These are phyloP conservation scores for Euphorbia tirucalli DNA, from an alignment of 345 rosid genomes.

Conservation along the genomic window DNA sequence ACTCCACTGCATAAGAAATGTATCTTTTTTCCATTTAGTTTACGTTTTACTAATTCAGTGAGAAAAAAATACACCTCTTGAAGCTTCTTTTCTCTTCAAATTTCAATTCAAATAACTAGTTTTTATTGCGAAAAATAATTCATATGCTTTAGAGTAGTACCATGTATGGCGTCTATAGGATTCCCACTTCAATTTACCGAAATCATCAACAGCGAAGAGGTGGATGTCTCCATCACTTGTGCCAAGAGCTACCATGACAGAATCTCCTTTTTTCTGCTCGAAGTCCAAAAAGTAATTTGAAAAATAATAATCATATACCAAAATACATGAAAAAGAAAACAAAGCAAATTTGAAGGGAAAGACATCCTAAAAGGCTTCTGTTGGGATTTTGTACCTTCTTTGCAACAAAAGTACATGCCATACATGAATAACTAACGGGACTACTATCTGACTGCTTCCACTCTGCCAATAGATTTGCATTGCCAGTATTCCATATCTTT, in stretches of 20 bases:
- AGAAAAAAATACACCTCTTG: not conserved
- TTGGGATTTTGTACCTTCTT: constrained; percentile 34
- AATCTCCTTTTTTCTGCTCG: constrained; percentile 28
- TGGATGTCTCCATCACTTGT: constrained; percentile 35
- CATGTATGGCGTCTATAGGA: constrained; percentile 26
- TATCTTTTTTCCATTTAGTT: not conserved
- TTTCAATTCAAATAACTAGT: not conserved
- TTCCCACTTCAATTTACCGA: constrained; percentile 40
- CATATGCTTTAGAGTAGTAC: constrained; percentile 26
- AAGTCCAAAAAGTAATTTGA: not conserved
- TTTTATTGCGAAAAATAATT: not conserved
- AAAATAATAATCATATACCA: constrained; percentile 6
- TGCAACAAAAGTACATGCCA: constrained; percentile 31
- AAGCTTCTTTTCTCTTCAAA: not conserved
- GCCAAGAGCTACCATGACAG: constrained; percentile 43
- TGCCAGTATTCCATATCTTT: constrained; percentile 45
- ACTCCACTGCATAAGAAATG: constrained; percentile 34
- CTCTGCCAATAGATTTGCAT: constrained; percentile 35
- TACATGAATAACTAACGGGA: constrained; percentile 28
- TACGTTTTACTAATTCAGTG: not conserved
- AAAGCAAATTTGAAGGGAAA: not conserved
- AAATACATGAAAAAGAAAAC: not conserved
- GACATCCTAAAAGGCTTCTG: not conserved
- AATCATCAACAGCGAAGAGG: constrained; percentile 36
- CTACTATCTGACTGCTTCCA: constrained; percentile 33